Evolutionary conservation across 2,329 filamentous ascomycete genomes (phyloP).

Genomic region (Penicillium sp.): DNA sequence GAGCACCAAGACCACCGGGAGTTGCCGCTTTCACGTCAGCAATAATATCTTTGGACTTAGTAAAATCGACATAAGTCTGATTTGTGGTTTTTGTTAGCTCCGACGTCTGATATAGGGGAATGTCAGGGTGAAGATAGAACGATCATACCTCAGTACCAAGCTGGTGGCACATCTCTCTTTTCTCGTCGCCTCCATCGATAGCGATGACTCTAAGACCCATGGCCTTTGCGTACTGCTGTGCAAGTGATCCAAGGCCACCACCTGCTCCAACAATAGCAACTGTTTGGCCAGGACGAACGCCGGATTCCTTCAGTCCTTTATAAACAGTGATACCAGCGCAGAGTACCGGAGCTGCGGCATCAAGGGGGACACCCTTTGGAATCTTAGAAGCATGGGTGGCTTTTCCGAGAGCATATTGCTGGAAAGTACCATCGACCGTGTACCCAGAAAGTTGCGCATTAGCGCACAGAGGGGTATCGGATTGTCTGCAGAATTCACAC

Average conservation of each 20-base stretch:
- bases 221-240: slow-evolving; percentile 83
- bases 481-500: slow-evolving; percentile 76
- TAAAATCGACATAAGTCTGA: slow-evolving; percentile 71
- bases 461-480: slow-evolving; percentile 77
- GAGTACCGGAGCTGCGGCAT: slow-evolving; percentile 74
- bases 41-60: slow-evolving; percentile 68
- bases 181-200: slow-evolving; percentile 79
- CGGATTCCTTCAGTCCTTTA: slow-evolving; percentile 83
- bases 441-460: slow-evolving; percentile 77
- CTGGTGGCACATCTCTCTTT: slow-evolving; percentile 62
- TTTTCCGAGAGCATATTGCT: slow-evolving; percentile 86
- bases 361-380: slow-evolving; percentile 71
- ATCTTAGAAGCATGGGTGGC: slow-evolving; percentile 80
- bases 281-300: slow-evolving; percentile 67
- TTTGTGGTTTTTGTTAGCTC: background rate
- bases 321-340: slow-evolving; percentile 87
- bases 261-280: slow-evolving; percentile 85
- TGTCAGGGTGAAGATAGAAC: too few species aligned
- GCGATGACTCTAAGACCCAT: slow-evolving; percentile 81
- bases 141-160: slow-evolving; percentile 61
- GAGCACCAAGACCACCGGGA: slow-evolving; percentile 64
- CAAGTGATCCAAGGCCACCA: slow-evolving; percentile 76
- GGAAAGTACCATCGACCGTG: slow-evolving; percentile 89
- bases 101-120: background rate
- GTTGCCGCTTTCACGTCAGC: slow-evolving; percentile 78